Percentiles rank a stretch among this genome's conserved stretches.
Evolutionary conservation across 2,329 filamentous ascomycete genomes (phyloP).

Genomic region (Trichoderma semiorbis): DNA sequence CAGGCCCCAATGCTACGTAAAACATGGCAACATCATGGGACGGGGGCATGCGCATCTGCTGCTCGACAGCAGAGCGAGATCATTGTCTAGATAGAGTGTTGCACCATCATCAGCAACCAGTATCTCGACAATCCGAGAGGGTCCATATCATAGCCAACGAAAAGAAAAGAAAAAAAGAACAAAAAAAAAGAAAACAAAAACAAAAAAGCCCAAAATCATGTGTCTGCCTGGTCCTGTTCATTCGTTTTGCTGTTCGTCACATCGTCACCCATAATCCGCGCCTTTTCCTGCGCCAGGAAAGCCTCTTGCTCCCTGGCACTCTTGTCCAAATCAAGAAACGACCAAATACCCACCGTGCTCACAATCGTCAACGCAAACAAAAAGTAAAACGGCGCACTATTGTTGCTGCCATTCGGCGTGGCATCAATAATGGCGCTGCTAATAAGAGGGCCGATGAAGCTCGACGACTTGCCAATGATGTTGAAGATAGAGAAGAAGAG

Average conservation of each 20-base stretch:
- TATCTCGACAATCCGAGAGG: background rate
- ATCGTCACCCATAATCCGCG: conserved; percentile 4
- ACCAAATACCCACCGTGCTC: conserved; percentile 51
- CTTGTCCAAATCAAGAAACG: conserved; percentile 59
- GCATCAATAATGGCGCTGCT: conserved; percentile 66
- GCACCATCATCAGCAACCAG: conserved; percentile 4
- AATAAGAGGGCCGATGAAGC: conserved; percentile 67
- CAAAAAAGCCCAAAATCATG: background rate
- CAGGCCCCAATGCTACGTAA: background rate
- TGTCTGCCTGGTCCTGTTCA: background rate
- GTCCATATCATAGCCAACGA: background rate
- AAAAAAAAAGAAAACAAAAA: background rate
- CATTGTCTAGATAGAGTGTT: conserved; percentile 16
- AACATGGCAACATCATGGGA: background rate
- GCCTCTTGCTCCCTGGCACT: conserved; percentile 55
- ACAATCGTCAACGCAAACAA: conserved; percentile 55
- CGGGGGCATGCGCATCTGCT: conserved; percentile 15
- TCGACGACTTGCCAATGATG: conserved; percentile 65
- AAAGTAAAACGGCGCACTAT: conserved; percentile 64
- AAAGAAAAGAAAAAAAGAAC: background rate
- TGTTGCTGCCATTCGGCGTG: conserved; percentile 48
- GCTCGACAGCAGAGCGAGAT: conserved; percentile 14
- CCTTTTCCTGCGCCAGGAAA: conserved; percentile 44
- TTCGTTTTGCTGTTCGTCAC: background rate
- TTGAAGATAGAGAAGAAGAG: conserved; percentile 68